phyloP scores from a whole-genome alignment of 306 rosid species.

The Cyclanthera cordifolia region DNA sequence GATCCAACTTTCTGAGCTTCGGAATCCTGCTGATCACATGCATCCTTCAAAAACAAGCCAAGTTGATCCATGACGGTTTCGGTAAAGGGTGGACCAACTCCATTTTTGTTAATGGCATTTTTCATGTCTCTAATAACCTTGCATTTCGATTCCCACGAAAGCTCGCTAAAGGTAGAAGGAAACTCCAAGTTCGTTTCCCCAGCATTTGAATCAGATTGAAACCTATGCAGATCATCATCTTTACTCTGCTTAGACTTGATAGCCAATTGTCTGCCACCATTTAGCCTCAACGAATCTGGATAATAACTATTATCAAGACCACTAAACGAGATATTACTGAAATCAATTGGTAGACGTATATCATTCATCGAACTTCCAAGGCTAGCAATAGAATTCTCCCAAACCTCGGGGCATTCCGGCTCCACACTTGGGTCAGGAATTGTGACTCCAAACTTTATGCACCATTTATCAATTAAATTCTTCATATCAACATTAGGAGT shows the following conservation, averaged over 20 bases:
- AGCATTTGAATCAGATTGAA: conserved; percentile 22
- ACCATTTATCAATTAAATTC: conserved; percentile 65
- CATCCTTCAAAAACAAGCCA: conserved; percentile 46
- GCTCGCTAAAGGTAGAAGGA: conserved; percentile 45
- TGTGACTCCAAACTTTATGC: conserved; percentile 35
- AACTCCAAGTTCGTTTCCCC: conserved; percentile 30
- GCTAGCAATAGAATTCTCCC: conserved; percentile 66
- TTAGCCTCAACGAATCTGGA: conserved; percentile 37
- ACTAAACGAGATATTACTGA: conserved; percentile 55
- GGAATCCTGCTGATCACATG: conserved; percentile 38
- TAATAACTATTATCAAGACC: conserved; percentile 43
- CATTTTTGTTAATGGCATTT: conserved; percentile 28
- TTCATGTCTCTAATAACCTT: conserved; percentile 55
- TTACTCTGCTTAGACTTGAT: conserved; percentile 20
- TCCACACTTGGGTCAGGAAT: conserved; percentile 42
- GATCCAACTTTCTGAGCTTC: conserved; percentile 52
- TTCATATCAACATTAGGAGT: conserved; percentile 54
- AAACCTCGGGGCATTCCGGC: conserved; percentile 21
- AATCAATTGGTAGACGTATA: conserved; percentile 46
- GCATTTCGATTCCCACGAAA: conserved; percentile 65
- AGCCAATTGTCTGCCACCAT: conserved; percentile 18
- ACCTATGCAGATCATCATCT: conserved; percentile 23
- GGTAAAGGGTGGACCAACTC: conserved; percentile 29
- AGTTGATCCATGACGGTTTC: conserved; percentile 45
- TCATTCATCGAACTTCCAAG: conserved; percentile 60